Evolutionary conservation across 352 stramenopile genomes (phyloP).

Genomic region (Globisporangium cystogenes): DNA sequence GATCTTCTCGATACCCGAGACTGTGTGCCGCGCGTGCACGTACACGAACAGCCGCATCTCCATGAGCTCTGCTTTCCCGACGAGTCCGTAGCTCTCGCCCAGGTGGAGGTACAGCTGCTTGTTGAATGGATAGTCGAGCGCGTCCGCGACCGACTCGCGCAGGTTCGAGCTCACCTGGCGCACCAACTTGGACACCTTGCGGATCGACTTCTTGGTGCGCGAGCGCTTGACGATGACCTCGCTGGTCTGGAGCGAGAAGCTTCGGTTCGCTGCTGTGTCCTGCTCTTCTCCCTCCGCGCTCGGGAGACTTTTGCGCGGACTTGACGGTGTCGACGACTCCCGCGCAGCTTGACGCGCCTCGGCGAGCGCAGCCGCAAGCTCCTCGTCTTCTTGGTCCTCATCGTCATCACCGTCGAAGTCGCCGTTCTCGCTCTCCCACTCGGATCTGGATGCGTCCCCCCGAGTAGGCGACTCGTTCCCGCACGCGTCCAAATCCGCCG

Average conservation of each 20-base stretch:
- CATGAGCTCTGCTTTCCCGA: slow-evolving; percentile 72
- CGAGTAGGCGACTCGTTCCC: not conserved
- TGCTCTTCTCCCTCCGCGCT: not conserved
- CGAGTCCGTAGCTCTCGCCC: slow-evolving; percentile 47
- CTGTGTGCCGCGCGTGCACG: slow-evolving; percentile 49
- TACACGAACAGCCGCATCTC: slow-evolving; percentile 79
- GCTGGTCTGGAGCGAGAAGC: slow-evolving; percentile 12
- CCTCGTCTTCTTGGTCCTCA: slow-evolving; percentile 24
- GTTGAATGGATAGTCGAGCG: slow-evolving; percentile 62
- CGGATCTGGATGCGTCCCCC: not conserved
- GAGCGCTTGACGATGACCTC: slow-evolving; percentile 66
- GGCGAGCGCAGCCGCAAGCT: slow-evolving; percentile 13
- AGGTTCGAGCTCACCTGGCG: slow-evolving; percentile 63
- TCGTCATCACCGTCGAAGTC: slow-evolving; percentile 22
- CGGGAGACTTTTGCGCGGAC: not conserved
- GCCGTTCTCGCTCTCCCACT: slow-evolving; percentile 19
- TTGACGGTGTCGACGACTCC: not conserved
- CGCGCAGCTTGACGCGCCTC: slow-evolving; percentile 2
- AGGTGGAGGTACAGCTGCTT: slow-evolving; percentile 58
- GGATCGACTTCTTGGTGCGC: slow-evolving; percentile 60
- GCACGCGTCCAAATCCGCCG: not conserved
- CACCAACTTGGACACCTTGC: slow-evolving; percentile 57
- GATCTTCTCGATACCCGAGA: slow-evolving; percentile 63
- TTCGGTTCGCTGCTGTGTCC: not conserved
- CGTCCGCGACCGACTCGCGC: slow-evolving; percentile 49